Evolutionary conservation across 345 rosid genomes (phyloP), one percentile per base, ranked within the genome.

Genomic region (Excoecaria cochinchinensis): DNA sequence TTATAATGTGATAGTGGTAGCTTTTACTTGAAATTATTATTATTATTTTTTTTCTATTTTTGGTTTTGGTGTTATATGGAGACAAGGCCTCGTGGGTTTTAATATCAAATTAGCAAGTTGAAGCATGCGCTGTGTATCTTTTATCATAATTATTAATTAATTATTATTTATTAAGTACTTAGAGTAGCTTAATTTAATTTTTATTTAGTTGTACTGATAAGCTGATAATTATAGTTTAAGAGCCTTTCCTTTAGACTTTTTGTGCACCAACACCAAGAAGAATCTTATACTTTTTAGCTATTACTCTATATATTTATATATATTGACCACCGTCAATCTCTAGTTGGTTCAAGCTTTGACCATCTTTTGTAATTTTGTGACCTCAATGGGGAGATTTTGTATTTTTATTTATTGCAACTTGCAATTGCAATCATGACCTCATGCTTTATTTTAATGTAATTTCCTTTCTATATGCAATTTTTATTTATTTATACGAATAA

Each of bases 31-130:
- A 39, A 52, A 40, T n/a, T 38, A 22, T 55, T 40, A 40, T n/a
- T 38, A 22, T 55, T 40, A 24, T 22, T 10, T 6, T 36, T 75
- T 62, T 70, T 55, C 66, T 55, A 42, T 22, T 51, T 75, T 31
- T 11, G 61, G 67, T 67, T 50, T 76, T 60, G 61, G 69, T 48
- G 40, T 64, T 69, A 55, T 44, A 24, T 11, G 80, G 66, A n/a
- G 80, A 77, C 80, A 77, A 7, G 24, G 19, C 21, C 75, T 77
- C 24, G 50, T 77, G 80, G 80, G 58, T 44, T 77, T 42, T n/a
- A 36, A 44, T 19, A 24, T 56, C 5, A 55, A 39, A 64, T 46
- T 55, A 65, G 63, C 80, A 71, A 64, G 66, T 71, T 77, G 59
- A 71, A 71, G 76, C 80, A 71, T 47, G 76, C 71, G 67, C 31